phyloP scores from a whole-genome alignment of 768 basidiomycete species.

The Tephrocybe sp. region DNA sequence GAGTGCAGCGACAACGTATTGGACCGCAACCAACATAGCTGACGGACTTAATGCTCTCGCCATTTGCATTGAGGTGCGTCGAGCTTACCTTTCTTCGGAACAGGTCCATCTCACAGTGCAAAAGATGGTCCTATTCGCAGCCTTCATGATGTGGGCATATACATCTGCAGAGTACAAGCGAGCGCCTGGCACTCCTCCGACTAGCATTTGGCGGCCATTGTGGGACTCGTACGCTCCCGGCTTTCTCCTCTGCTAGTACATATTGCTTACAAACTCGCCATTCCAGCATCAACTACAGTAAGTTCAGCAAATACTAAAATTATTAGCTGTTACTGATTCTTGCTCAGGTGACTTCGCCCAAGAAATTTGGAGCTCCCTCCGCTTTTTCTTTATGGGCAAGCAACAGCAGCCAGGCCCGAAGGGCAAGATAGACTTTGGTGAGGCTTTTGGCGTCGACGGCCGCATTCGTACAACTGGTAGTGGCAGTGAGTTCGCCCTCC shows the following conservation, averaged over 20 bases:
- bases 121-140: slow-evolving; percentile 83
- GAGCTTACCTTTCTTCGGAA: neutral
- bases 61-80: slow-evolving; percentile 76
- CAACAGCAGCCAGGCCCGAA: slow-evolving; percentile 24
- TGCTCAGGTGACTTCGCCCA: slow-evolving; percentile 57
- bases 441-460: slow-evolving; percentile 37
- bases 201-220: slow-evolving; percentile 67
- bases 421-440: slow-evolving; percentile 29
- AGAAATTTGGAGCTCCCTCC: slow-evolving; percentile 66
- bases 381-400: slow-evolving; percentile 54
- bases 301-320: neutral
- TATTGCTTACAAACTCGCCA: neutral
- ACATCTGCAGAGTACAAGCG: slow-evolving; percentile 62
- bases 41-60: slow-evolving; percentile 82
- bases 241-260: slow-evolving; percentile 12
- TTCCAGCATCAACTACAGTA: slow-evolving; percentile 35
- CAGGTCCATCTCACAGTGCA: neutral
- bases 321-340: neutral
- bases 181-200: slow-evolving; percentile 40
- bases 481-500: slow-evolving; percentile 2
- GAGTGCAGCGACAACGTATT: slow-evolving; percentile 64
- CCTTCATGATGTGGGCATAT: slow-evolving; percentile 85
- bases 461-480: neutral
- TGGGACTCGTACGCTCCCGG: slow-evolving; percentile 61
- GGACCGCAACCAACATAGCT: slow-evolving; percentile 83